A percentile compares a stretch with the other conserved stretches of the same genome.
Conservation (phyloP, 2,329 filamentous ascomycete species). For the Calonectria fujianensis region DNA sequence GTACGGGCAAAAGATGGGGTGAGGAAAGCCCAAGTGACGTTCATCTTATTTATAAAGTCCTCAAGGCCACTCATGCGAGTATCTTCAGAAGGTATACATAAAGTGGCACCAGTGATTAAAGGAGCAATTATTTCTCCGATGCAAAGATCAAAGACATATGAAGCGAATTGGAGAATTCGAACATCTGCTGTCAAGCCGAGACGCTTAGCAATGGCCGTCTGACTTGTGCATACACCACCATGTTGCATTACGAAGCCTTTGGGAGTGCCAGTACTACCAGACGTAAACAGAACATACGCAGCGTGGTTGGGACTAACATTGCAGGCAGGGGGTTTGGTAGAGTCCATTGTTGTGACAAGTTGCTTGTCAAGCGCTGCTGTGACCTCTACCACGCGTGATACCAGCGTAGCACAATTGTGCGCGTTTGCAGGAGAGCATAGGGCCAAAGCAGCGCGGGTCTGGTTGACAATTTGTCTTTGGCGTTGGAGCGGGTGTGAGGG, state of each 20-base stretch:
- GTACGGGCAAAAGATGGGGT: constrained; percentile 53
- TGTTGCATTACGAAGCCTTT: constrained; percentile 53
- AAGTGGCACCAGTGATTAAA: constrained; percentile 44
- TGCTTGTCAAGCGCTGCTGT: background rate
- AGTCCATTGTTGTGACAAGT: background rate
- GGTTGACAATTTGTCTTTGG: constrained; percentile 24
- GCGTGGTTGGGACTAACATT: constrained; percentile 16
- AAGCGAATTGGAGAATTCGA: constrained; percentile 49
- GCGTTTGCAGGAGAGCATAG: constrained; percentile 38
- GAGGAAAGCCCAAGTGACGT: constrained; percentile 49
- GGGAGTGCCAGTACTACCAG: constrained; percentile 51
- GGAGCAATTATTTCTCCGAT: constrained; percentile 48
- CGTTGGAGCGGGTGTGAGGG: constrained; percentile 44
- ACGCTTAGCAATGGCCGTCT: constrained; percentile 38
- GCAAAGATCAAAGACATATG: constrained; percentile 51
- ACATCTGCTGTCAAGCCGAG: constrained; percentile 37
- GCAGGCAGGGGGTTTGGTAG: background rate
- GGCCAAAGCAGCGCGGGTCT: constrained; percentile 37
- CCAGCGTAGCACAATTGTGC: constrained; percentile 17
- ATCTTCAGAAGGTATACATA: constrained; percentile 52
- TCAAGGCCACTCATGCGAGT: constrained; percentile 45
- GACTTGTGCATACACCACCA: constrained; percentile 37
- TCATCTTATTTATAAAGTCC: constrained; percentile 41
- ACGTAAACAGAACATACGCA: constrained; percentile 50
- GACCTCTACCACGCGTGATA: constrained; percentile 15